These are phyloP conservation scores for Exserohilum turcica DNA, from an alignment of 2,329 filamentous ascomycete genomes.

Conservation along the genomic window DNA sequence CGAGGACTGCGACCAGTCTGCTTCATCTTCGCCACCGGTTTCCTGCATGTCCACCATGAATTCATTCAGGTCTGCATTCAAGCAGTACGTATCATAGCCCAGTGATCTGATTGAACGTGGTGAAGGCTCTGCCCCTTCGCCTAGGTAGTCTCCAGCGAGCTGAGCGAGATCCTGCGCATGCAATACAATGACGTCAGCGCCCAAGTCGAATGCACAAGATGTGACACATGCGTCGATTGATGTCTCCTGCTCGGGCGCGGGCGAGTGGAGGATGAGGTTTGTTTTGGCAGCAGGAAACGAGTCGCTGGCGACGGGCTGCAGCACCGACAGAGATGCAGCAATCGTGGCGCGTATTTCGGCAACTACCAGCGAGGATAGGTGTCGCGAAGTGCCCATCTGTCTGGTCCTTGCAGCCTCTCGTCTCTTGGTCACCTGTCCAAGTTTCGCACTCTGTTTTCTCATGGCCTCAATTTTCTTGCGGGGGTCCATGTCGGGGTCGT, in stretches of 20 bases:
- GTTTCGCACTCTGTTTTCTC: conserved; percentile 21
- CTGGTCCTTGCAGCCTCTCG: conserved; percentile 21
- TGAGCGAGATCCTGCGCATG: conserved; percentile 72
- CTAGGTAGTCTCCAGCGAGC: conserved; percentile 71
- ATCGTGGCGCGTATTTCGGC: conserved; percentile 58
- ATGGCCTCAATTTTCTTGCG: conserved; percentile 16
- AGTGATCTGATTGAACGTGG: conserved; percentile 52
- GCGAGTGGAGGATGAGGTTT: conserved; percentile 65
- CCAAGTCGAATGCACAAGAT: conserved; percentile 64
- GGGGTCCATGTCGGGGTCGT: conserved; percentile 13
- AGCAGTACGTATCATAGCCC: conserved; percentile 61
- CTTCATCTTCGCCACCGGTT: conserved; percentile 47
- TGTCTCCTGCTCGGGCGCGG: conserved; percentile 59
- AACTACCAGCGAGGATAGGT: conserved; percentile 34
- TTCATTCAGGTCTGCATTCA: conserved; percentile 37
- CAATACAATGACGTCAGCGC: conserved; percentile 70
- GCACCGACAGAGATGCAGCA: conserved; percentile 54
- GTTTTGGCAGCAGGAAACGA: conserved; percentile 58
- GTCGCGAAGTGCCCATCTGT: conserved; percentile 15
- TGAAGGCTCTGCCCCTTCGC: conserved; percentile 62
- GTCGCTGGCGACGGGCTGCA: conserved; percentile 46
- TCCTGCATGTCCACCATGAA: conserved; percentile 37
- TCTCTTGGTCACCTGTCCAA: conserved; percentile 15
- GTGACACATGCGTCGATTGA: conserved; percentile 67
- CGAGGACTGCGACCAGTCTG: conserved; percentile 22